phyloP scores from a whole-genome alignment of 768 basidiomycete species.

The Suillus decipiens region DNA sequence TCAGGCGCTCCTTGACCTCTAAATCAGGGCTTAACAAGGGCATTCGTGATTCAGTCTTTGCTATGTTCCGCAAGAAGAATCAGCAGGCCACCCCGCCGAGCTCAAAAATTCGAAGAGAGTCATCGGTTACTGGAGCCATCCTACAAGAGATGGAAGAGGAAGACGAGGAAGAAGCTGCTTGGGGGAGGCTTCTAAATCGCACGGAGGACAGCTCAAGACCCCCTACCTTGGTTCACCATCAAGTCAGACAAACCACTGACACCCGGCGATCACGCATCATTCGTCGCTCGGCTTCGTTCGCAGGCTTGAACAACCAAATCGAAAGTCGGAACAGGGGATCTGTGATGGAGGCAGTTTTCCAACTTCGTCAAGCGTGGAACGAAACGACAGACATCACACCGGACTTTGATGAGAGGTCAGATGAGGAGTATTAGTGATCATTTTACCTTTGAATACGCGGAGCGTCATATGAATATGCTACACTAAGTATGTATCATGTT shows the following conservation, averaged over 20 bases:
- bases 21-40: constrained; percentile 11
- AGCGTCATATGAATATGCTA: background rate
- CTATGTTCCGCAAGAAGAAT: constrained; percentile 11
- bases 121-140: background rate
- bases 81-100: background rate
- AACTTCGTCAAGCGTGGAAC: constrained; percentile 1
- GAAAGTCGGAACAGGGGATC: background rate
- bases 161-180: background rate
- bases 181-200: too few species aligned
- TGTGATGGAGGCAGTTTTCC: constrained; percentile 17
- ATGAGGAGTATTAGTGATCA: background rate
- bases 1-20: constrained; percentile 14
- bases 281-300: constrained; percentile 30
- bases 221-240: background rate
- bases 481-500: background rate
- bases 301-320: constrained; percentile 14
- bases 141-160: background rate
- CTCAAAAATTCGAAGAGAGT: background rate
- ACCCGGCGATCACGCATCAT: constrained; percentile 11
- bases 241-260: background rate
- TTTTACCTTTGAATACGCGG: background rate
- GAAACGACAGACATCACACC: background rate
- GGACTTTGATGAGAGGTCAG: background rate
- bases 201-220: background rate
- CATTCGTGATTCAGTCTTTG: constrained; percentile 9